Evolutionary conservation across 2,329 filamentous ascomycete species (phyloP).

Genomic region (Aspergillus sp.): DNA sequence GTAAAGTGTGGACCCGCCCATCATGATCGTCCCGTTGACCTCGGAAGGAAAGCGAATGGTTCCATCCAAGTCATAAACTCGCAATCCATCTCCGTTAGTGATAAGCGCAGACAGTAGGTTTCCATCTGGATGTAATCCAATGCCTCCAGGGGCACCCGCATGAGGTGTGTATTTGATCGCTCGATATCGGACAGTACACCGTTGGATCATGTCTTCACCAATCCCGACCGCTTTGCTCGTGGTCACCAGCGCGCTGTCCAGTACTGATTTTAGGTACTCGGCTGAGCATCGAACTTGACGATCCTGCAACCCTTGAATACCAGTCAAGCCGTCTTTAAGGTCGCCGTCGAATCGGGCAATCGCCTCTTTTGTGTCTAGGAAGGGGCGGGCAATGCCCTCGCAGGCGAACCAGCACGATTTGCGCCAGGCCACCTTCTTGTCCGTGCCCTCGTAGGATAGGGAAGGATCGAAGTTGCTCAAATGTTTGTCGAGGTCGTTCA

Average conservation of each 20-base stretch:
- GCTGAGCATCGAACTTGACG: neutral
- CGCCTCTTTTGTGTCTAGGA: neutral
- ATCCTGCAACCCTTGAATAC: neutral
- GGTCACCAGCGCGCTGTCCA: neutral
- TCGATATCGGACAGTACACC: no score
- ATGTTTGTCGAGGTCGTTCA: neutral
- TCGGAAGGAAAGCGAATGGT: neutral
- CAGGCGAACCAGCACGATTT: neutral
- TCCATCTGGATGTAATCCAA: no score
- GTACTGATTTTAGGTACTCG: neutral
- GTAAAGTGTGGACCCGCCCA: neutral
- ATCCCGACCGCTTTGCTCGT: neutral
- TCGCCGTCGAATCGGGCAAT: neutral
- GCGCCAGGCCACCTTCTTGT: neutral
- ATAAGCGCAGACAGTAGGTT: neutral
- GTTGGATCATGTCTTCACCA: no score
- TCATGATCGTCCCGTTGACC: neutral
- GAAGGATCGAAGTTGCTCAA: neutral
- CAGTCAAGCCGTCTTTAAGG: neutral
- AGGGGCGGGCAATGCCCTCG: neutral
- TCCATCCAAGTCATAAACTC: neutral
- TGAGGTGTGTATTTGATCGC: no score
- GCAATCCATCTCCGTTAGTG: neutral
- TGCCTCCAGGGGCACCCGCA: no score
- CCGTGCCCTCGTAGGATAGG: neutral